A percentile compares a stretch with the other conserved stretches of the same genome.
These are phyloP conservation scores for Physcia stellaris DNA, from an alignment of 495 filamentous ascomycete genomes.

Conservation along the genomic window DNA sequence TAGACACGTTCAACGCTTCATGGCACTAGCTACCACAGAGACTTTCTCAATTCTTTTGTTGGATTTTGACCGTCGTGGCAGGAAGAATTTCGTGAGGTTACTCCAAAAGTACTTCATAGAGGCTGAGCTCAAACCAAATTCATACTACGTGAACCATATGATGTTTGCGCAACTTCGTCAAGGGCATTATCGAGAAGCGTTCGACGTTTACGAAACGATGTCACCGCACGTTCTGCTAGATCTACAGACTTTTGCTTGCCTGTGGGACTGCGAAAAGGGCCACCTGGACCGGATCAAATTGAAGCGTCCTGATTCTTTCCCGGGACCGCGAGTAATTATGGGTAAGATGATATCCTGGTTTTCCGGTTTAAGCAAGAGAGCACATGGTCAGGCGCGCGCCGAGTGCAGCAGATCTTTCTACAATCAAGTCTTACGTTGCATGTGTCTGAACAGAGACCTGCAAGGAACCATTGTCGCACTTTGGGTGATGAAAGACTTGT, in stretches of 20 bases:
- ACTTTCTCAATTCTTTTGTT: conserved; percentile 65
- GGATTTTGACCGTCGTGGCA: conserved; percentile 49
- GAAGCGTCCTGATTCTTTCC: conserved; percentile 24
- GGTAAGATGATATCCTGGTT: conserved; percentile 46
- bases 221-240: conserved; percentile 40
- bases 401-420: conserved; percentile 39
- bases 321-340: conserved; percentile 41
- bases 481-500: conserved; percentile 36
- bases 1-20: conserved; percentile 25
- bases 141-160: conserved; percentile 64
- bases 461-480: conserved; percentile 48
- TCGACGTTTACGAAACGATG: conserved; percentile 40
- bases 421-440: conserved; percentile 41
- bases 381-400: conserved; percentile 14
- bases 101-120: conserved; percentile 42
- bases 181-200: conserved; percentile 35
- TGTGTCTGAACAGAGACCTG: conserved; percentile 40
- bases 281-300: conserved; percentile 33
- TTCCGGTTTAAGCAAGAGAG: conserved; percentile 19
- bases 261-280: conserved; percentile 48
- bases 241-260: conserved; percentile 52
- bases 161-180: conserved; percentile 44
- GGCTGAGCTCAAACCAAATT: conserved; percentile 49
- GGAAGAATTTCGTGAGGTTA: conserved; percentile 39
- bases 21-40: conserved; percentile 53